phyloP scores from a whole-genome alignment of 2,329 filamentous ascomycete genomes.

The Aureobasidium leucospermi region DNA sequence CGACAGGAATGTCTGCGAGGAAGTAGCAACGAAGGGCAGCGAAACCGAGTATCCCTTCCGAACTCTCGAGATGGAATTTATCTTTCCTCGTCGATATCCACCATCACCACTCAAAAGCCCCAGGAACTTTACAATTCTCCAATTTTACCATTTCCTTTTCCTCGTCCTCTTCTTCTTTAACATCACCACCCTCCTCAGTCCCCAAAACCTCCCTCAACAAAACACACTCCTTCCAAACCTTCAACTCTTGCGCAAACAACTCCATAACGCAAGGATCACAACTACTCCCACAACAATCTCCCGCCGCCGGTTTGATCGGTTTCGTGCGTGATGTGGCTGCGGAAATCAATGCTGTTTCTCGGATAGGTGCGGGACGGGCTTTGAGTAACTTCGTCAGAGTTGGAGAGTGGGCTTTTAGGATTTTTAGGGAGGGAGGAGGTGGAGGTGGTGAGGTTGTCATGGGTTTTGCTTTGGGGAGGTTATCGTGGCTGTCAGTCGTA shows the following conservation, averaged over 20 bases:
- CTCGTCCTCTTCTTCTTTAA: neutral
- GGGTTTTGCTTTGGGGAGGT: neutral
- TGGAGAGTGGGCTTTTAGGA: constrained; percentile 10
- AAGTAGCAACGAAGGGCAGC: too few relatives aligned
- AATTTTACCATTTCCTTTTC: neutral
- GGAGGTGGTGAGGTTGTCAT: neutral
- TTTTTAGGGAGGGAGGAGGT: neutral
- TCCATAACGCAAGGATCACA: constrained; percentile 17
- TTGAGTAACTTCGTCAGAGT: constrained; percentile 12
- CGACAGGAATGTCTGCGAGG: too few relatives aligned
- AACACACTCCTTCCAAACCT: constrained; percentile 14
- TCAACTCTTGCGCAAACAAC: constrained; percentile 14
- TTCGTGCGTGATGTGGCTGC: neutral
- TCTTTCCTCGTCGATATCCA: neutral
- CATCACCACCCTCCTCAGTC: neutral
- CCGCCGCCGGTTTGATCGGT: constrained; percentile 14
- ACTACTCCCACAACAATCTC: constrained; percentile 16
- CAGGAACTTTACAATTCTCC: neutral
- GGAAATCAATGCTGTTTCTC: neutral
- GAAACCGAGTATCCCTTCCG: neutral
- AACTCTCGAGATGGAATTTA: neutral
- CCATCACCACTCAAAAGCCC: constrained; percentile 4
- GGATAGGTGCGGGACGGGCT: constrained; percentile 12
- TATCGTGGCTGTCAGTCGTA: neutral
- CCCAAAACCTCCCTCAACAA: neutral